Evolutionary conservation across 441 rosid genomes (phyloP).

Genomic region (Viola pubescens): DNA sequence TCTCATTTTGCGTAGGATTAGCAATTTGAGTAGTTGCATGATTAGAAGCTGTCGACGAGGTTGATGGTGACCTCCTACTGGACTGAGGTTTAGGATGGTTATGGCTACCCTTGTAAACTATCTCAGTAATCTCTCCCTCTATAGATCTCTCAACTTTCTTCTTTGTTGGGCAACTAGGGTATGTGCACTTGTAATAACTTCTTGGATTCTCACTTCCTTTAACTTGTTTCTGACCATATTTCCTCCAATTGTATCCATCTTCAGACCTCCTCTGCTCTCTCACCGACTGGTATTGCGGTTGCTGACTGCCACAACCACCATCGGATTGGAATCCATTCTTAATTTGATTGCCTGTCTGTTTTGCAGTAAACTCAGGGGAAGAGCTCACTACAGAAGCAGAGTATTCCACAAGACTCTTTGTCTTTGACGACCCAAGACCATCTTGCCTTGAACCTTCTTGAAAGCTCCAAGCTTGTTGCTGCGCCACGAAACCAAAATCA

Average conservation of each 20-base stretch:
- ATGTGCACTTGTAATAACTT: conserved; percentile 96
- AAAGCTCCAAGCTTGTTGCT: conserved; percentile 40
- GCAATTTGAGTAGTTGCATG: conserved; percentile 21
- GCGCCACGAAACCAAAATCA: conserved; percentile 16
- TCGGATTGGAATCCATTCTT: conserved; percentile 29
- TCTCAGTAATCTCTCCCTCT: conserved; percentile 93
- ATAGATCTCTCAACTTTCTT: conserved; percentile 78
- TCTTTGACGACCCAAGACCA: conserved; percentile 16
- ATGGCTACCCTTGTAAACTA: conserved; percentile 81
- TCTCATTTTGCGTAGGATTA: conserved; percentile 22
- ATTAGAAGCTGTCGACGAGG: conserved; percentile 14
- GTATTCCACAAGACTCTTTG: conserved; percentile 24
- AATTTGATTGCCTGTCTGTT: conserved; percentile 27
- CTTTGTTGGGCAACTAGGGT: conserved; percentile 75
- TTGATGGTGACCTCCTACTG: conserved; percentile 35
- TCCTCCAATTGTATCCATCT: conserved; percentile 90
- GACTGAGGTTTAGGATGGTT: conserved; percentile 83
- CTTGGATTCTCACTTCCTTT: conserved; percentile 95
- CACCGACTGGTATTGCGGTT: conserved; percentile 32
- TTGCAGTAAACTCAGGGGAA: conserved; percentile 34
- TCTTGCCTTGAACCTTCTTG: conserved; percentile 31
- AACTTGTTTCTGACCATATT: conserved; percentile 91
- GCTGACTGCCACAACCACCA: conserved; percentile 25
- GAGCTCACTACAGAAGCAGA: conserved; percentile 21
- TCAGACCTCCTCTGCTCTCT: conserved; percentile 48